Evolutionary conservation across 192 early-diverging fungal species (phyloP), one percentile per base, ranked within the genome.

Genomic region (Rhizophagus sp.): DNA sequence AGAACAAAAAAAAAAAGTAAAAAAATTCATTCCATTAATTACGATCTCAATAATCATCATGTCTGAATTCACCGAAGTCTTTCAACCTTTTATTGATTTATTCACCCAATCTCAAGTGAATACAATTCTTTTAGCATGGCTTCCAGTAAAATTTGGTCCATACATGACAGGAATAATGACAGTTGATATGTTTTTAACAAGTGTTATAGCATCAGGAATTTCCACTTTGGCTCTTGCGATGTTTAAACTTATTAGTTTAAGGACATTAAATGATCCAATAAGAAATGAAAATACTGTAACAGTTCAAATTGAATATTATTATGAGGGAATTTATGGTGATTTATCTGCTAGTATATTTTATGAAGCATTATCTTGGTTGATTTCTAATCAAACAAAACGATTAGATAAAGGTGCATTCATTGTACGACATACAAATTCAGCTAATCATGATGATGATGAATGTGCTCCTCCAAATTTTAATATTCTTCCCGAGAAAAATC

Each of bases 301-400:
- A 6, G n/a, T 67, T 22, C 76, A 78, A 67, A 22, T 78, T 50
- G 76, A 78, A 67, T 50, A 65, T 78, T 33, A 47, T 33, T 6
- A 2, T 24, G 24, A n/a, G 5, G 64, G 64, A 5, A 15, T 6
- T 15, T 76, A 24, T 27, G 64, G 41, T 34, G 6, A 67, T 30
- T 36, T n/a, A 27, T 13, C 50, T 12, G 39, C 5, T 11, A 57
- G 13, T 49, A 0, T 4, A 27, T 22, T 78, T 24, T 78, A 78
- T 68, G 76, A 78, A 50, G 64, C 64, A 12, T 50, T 78, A 22
- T 50, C 76, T 49, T 78, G 76, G 76, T 44, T 78, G 19, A 78
- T 78, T 30, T 57, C 27, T 12, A 41, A 78, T 49, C 76, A 78
- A 78, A 78, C 64, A 19, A 65, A 78, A 50, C 5, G 19, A 2